Evolutionary conservation across 495 filamentous ascomycete species (phyloP).

Genomic region (Tetracladium setigerum): DNA sequence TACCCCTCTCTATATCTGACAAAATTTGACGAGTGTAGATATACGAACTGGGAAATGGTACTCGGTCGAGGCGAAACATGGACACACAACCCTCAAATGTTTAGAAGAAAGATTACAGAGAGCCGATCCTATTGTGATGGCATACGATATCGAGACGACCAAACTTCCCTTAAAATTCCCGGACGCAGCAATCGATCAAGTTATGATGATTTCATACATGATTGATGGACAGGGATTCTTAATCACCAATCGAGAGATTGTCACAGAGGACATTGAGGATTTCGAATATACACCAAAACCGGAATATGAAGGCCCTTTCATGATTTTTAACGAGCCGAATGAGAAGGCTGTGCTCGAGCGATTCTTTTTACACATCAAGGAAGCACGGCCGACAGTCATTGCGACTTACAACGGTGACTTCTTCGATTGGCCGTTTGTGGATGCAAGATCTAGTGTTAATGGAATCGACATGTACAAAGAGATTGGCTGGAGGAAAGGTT

Average conservation of each 20-base stretch:
- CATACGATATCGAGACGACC: conserved; percentile 97
- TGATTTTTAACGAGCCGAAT: conserved; percentile 97
- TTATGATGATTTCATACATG: conserved; percentile 99
- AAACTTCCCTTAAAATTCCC: conserved; percentile 97
- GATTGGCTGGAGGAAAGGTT: conserved; percentile 92
- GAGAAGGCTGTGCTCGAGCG: conserved; percentile 82
- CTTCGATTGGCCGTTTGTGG: conserved; percentile 99
- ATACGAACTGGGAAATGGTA: conserved; percentile 98
- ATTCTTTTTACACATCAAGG: conserved; percentile 94
- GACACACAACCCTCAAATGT: conserved; percentile 68
- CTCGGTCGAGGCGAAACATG: conserved; percentile 89
- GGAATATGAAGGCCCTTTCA: conserved; percentile 89
- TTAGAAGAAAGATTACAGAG: conserved; percentile 82
- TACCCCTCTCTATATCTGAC: not conserved
- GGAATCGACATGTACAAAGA: conserved; percentile 99
- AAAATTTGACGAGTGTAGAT: conserved; percentile 41
- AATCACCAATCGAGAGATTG: conserved; percentile 96
- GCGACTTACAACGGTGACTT: conserved; percentile 99
- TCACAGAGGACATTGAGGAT: conserved; percentile 94
- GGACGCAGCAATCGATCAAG: conserved; percentile 89
- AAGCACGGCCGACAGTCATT: conserved; percentile 90
- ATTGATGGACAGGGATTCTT: conserved; percentile 98
- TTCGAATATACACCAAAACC: conserved; percentile 98
- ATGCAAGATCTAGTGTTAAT: conserved; percentile 80
- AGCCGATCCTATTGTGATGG: conserved; percentile 92